Base-by-base conservation (phyloP, 768 basidiomycete species). In the Tylopilus sp. region DNA sequence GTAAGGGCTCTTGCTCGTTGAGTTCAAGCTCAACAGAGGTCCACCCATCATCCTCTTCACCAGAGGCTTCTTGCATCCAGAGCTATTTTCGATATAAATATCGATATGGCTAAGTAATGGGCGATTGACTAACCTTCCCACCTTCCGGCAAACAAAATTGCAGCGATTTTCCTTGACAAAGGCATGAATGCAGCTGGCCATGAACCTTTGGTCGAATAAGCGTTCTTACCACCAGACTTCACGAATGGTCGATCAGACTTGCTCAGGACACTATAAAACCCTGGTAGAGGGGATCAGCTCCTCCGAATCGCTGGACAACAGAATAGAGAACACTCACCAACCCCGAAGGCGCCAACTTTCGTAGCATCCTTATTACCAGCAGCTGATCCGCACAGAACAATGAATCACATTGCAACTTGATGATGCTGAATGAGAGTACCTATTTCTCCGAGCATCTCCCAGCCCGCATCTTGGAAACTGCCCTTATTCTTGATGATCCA, bases 311-410 rank as follows among this genome's bases (percentile, higher is more conserved):
- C n/a, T n/a, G n/a, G n/a, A n/a, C n/a, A n/a, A n/a, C n/a, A n/a
- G n/a, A n/a, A n/a, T n/a, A n/a, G n/a, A n/a, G n/a, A n/a, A n/a
- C n/a, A n/a, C n/a, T n/a, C n/a, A n/a, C n/a, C n/a, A n/a, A n/a
- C n/a, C n/a, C n/a, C n/a, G n/a, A 58, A 58, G n/a, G 57, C 57
- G 9, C 57, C 57, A 4, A 58, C 49, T 44, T 59, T 58, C 20
- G 40, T 25, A 13, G 49, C 45, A 4, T 56, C 13, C 8, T 47
- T 30, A 17, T 59, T 59, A 1, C 57, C 57, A 20, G 35, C 30
- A 21, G 57, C 57, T 59, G 8, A 45, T 36, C 12, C 18, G 7
- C 23, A 20, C 12, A 25, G 12, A 17, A 28, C 8, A 23, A 39
- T 2, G 3, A 31, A 42, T 47, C 2, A 43, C 22, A 39, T 17